Evolutionary conservation across 1,284 basidiomycete species (phyloP).

Genomic region (Rhodotorula sp.): DNA sequence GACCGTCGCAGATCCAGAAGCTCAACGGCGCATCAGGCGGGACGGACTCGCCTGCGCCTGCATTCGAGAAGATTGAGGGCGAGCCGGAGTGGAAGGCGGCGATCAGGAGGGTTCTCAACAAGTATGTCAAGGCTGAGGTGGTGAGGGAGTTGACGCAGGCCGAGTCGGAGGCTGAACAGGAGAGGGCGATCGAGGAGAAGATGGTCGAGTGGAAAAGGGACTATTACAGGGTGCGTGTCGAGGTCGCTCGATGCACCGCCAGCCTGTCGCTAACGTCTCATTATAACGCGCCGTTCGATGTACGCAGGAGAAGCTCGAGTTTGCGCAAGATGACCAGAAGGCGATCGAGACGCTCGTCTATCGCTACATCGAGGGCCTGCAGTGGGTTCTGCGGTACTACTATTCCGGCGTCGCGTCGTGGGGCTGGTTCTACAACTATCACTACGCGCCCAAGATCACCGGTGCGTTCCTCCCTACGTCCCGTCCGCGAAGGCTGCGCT

Average conservation of each 20-base stretch:
- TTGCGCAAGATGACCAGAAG: slow-evolving; percentile 65
- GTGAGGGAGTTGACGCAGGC: slow-evolving; percentile 62
- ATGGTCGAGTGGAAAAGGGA: slow-evolving; percentile 88
- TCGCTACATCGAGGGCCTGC: slow-evolving; percentile 88
- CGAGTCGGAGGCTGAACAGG: slow-evolving; percentile 73
- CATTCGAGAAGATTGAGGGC: background rate
- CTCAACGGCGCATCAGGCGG: too few relatives aligned
- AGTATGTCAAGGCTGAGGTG: slow-evolving; percentile 82
- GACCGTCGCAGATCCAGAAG: too few relatives aligned
- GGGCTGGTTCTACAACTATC: slow-evolving; percentile 99
- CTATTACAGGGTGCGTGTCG: slow-evolving; percentile 76
- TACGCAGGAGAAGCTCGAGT: slow-evolving; percentile 66
- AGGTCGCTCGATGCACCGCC: too few relatives aligned
- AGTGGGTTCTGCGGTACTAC: slow-evolving; percentile 99
- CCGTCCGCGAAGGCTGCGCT: background rate
- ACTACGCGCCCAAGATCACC: slow-evolving; percentile 91
- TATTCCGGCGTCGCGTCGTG: slow-evolving; percentile 95
- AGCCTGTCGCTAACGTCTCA: rapidly evolving
- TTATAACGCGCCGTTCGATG: background rate
- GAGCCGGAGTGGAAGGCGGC: slow-evolving; percentile 64
- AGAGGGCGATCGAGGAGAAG: slow-evolving; percentile 70
- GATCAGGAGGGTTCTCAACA: slow-evolving; percentile 75
- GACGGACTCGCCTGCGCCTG: background rate
- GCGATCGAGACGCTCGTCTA: slow-evolving; percentile 65
- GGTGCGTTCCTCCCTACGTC: slow-evolving; percentile 63